Conservation (phyloP, 1,284 basidiomycete species). For the Amylostereum chailletii region DNA sequence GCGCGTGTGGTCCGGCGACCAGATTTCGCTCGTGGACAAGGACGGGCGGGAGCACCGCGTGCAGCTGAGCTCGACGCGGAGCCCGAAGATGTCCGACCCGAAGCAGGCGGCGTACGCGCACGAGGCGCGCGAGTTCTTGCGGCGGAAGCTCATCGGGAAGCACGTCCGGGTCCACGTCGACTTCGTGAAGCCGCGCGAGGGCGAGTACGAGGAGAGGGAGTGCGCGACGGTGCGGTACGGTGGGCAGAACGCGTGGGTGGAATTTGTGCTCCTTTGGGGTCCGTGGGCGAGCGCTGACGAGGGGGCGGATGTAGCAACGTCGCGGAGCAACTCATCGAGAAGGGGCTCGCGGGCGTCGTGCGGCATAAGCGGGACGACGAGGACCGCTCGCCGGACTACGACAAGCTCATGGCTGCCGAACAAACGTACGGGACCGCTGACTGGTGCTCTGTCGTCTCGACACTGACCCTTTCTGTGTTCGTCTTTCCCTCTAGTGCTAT, state of each 20-base stretch:
- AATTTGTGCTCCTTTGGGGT: not conserved
- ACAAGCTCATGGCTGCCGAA: constrained; percentile 93
- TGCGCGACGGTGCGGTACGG: constrained; percentile 85
- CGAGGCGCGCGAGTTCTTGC: constrained; percentile 88
- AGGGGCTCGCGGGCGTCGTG: constrained; percentile 84
- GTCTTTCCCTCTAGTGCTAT: constrained; percentile 46
- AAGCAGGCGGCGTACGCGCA: constrained; percentile 85
- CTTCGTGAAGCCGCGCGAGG: constrained; percentile 87
- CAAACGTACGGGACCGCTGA: constrained; percentile 51
- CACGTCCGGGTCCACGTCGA: constrained; percentile 78
- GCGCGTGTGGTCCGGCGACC: constrained; percentile 90
- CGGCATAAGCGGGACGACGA: constrained; percentile 94
- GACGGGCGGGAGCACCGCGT: constrained; percentile 77
- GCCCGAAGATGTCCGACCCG: constrained; percentile 81
- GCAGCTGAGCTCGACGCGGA: constrained; percentile 85
- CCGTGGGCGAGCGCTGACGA: too few relatives aligned
- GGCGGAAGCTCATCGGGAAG: constrained; percentile 89
- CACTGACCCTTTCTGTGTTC: not conserved
- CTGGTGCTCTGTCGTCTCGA: not conserved
- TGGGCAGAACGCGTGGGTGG: constrained; percentile 59
- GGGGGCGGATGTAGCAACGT: constrained; percentile 54
- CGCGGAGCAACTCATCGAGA: constrained; percentile 88
- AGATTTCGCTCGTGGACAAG: constrained; percentile 76
- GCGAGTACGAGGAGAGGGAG: constrained; percentile 89
- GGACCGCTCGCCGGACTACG: constrained; percentile 88